Conservation (phyloP, 2,329 filamentous ascomycete species). For the Paracamarosporium sp. region DNA sequence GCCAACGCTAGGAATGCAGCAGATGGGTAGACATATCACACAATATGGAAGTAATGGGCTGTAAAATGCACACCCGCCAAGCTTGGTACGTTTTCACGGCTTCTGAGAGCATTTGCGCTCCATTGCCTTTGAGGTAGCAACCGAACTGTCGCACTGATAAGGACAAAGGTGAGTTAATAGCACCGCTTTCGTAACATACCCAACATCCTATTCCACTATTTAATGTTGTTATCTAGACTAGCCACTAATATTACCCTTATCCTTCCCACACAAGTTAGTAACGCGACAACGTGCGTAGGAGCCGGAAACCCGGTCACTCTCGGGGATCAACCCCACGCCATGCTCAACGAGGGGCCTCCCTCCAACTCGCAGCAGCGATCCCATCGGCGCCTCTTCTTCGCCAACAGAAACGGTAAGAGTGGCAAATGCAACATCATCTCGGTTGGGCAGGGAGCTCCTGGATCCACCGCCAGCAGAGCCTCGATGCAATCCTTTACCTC, state of each 20-base stretch:
- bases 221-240: not conserved
- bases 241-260: not conserved
- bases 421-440: constrained; percentile 1
- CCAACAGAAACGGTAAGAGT: not conserved
- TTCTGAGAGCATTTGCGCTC: too few species aligned
- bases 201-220: not conserved
- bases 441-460: not conserved
- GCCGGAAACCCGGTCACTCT: not conserved
- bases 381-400: not conserved
- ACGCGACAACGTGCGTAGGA: not conserved
- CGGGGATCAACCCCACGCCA: constrained; percentile 8
- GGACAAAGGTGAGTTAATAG: too few species aligned
- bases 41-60: too few species aligned
- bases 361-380: not conserved
- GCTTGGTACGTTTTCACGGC: too few species aligned
- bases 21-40: too few species aligned
- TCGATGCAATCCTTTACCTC: not conserved
- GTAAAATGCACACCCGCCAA: too few species aligned
- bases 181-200: too few species aligned
- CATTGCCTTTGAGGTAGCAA: too few species aligned
- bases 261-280: not conserved
- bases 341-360: not conserved
- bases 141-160: too few species aligned
- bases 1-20: too few species aligned
- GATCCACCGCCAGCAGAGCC: not conserved